A percentile compares a stretch with the other conserved stretches of the same genome.
These are phyloP conservation scores for Aureobasidium musti DNA, from an alignment of 2,329 filamentous ascomycete species.

Conservation along the genomic window DNA sequence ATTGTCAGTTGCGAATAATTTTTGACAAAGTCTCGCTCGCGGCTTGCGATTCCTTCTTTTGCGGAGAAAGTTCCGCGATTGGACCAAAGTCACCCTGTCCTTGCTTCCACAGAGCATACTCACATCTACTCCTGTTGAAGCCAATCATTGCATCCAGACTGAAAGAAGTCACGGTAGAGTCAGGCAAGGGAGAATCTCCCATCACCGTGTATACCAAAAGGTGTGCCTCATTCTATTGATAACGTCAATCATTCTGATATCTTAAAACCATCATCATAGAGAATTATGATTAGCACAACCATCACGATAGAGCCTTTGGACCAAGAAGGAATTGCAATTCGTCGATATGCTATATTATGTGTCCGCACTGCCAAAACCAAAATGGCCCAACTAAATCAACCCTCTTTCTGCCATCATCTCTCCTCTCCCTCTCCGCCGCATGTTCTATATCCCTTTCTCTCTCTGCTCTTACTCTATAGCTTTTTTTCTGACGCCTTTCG, in stretches of 20 bases:
- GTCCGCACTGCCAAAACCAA: background rate
- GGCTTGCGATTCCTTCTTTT: background rate
- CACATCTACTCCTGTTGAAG: background rate
- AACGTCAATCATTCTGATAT: background rate
- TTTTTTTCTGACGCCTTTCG: background rate
- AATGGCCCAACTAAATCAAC: background rate
- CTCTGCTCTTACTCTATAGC: background rate
- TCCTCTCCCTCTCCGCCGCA: conserved; percentile 28
- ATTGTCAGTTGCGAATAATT: conserved; percentile 1
- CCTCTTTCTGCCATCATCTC: conserved; percentile 27
- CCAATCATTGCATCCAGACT: background rate
- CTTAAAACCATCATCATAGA: background rate
- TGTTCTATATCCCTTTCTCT: conserved; percentile 5
- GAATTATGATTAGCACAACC: no score
- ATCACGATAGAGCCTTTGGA: background rate
- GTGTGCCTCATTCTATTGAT: no score
- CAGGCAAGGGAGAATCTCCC: no score
- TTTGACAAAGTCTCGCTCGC: background rate
- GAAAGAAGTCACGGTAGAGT: no score
- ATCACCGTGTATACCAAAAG: no score
- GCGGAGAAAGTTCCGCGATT: background rate
- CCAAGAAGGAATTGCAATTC: background rate
- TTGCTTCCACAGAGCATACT: background rate
- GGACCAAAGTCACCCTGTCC: background rate
- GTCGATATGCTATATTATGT: conserved; percentile 7